Evolutionary conservation across 257 asterid genomes (phyloP).

Genomic region (Rehmannia glutinosa): DNA sequence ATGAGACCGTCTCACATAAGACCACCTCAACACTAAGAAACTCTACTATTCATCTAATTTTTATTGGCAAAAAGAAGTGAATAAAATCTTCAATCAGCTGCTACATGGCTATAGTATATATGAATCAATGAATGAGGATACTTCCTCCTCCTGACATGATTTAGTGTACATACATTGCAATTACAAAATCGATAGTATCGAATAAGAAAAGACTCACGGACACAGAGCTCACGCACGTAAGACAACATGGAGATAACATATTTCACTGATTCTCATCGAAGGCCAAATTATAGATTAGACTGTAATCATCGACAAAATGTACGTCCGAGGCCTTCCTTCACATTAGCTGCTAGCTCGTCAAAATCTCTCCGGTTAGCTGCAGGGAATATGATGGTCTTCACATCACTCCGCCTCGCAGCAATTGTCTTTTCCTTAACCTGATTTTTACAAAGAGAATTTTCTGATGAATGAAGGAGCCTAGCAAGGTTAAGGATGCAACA

Average conservation of each 20-base stretch:
- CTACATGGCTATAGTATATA: background rate
- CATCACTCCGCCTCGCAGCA: slow-evolving; percentile 90
- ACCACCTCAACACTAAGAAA: too few relatives aligned
- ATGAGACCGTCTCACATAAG: too few relatives aligned
- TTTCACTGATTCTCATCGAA: slow-evolving; percentile 26
- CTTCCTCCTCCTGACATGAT: slow-evolving; percentile 13
- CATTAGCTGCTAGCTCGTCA: slow-evolving; percentile 90
- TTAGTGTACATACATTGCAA: background rate
- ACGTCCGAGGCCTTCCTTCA: slow-evolving; percentile 93
- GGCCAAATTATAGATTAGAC: slow-evolving; percentile 68
- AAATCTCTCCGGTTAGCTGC: slow-evolving; percentile 92
- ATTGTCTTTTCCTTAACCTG: slow-evolving; percentile 96
- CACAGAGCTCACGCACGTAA: too few relatives aligned
- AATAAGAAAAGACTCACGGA: too few relatives aligned
- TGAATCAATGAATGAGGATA: slow-evolving; percentile 21
- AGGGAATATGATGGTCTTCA: slow-evolving; percentile 85
- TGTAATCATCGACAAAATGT: slow-evolving; percentile 81
- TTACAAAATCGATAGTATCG: background rate
- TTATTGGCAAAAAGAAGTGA: background rate
- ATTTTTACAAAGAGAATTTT: background rate
- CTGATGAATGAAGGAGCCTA: background rate
- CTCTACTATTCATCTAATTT: slow-evolving; percentile 1
- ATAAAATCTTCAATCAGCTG: background rate
- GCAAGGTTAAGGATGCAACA: background rate
- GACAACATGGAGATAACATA: background rate